phyloP scores from a whole-genome alignment of 306 rosid species.

The Rosa rugosa region DNA sequence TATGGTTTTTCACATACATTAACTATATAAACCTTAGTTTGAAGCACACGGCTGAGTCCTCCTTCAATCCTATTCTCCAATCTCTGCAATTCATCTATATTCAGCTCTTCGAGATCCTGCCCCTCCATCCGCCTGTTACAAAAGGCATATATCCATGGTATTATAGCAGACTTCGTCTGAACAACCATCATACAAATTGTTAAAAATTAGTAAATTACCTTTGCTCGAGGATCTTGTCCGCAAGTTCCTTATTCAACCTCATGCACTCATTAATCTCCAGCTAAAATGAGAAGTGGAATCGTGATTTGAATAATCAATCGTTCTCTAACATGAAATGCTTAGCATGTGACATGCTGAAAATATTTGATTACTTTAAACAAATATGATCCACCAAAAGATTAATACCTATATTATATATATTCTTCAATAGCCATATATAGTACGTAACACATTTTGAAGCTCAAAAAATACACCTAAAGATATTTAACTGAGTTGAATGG shows the following conservation, averaged over 20 bases:
- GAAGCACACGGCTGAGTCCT: conserved; percentile 31
- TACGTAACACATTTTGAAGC: neutral
- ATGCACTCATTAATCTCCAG: neutral
- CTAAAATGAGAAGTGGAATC: conserved; percentile 10
- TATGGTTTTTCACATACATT: neutral
- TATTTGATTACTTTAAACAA: neutral
- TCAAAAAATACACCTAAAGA: neutral
- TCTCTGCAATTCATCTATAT: conserved; percentile 29
- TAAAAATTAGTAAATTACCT: conserved; percentile 20
- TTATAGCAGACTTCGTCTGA: neutral
- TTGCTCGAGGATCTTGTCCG: conserved; percentile 29
- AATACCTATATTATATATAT: neutral
- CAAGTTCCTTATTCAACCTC: conserved; percentile 37
- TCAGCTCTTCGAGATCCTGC: conserved; percentile 34
- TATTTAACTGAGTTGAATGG: neutral
- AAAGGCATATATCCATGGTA: neutral
- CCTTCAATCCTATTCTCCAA: conserved; percentile 36
- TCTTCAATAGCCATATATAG: neutral
- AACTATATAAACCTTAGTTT: conserved; percentile 29
- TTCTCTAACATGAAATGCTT: neutral
- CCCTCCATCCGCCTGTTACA: conserved; percentile 39
- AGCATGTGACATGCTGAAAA: neutral
- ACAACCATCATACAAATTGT: neutral
- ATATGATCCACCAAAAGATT: neutral
- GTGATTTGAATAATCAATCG: neutral